Evolutionary conservation across 148 eudicot species (phyloP).

Genomic region (Cornus florida): DNA sequence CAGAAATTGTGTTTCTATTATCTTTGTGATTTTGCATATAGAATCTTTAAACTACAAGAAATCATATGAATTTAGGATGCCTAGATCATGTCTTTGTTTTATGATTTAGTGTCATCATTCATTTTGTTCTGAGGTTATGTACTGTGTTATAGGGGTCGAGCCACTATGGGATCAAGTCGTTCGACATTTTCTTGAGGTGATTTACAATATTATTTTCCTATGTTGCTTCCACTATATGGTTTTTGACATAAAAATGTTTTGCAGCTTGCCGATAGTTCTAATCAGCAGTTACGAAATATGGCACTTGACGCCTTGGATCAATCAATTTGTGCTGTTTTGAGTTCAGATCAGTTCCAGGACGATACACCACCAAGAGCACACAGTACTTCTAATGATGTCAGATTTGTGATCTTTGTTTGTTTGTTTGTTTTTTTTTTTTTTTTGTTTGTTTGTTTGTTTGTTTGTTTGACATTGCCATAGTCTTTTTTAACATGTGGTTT

Average conservation of each 20-base stretch:
- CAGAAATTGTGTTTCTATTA: background rate
- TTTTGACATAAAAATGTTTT: slow-evolving; percentile 20
- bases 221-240: slow-evolving; percentile 4
- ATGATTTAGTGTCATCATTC: background rate
- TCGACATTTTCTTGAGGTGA: slow-evolving; percentile 91
- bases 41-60: background rate
- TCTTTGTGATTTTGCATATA: background rate
- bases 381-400: slow-evolving; percentile 47
- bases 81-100: background rate
- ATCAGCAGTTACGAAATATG: slow-evolving; percentile 64
- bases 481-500: background rate
- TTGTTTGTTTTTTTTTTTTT: background rate
- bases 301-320: slow-evolving; percentile 92
- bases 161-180: slow-evolving; percentile 89
- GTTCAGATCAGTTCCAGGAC: slow-evolving; percentile 77
- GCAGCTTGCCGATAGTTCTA: slow-evolving; percentile 87
- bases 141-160: slow-evolving; percentile 71
- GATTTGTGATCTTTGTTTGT: slow-evolving; percentile 11
- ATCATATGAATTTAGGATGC: background rate
- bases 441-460: background rate
- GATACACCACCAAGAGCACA: slow-evolving; percentile 33
- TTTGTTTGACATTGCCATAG: background rate
- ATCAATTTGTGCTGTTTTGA: slow-evolving; percentile 90
- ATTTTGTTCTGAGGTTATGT: slow-evolving; percentile 5
- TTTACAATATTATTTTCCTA: background rate